Evolutionary conservation across 2,329 filamentous ascomycete genomes (phyloP), one percentile per base, ranked within the genome.

Genomic region (Cytospora leucostoma): DNA sequence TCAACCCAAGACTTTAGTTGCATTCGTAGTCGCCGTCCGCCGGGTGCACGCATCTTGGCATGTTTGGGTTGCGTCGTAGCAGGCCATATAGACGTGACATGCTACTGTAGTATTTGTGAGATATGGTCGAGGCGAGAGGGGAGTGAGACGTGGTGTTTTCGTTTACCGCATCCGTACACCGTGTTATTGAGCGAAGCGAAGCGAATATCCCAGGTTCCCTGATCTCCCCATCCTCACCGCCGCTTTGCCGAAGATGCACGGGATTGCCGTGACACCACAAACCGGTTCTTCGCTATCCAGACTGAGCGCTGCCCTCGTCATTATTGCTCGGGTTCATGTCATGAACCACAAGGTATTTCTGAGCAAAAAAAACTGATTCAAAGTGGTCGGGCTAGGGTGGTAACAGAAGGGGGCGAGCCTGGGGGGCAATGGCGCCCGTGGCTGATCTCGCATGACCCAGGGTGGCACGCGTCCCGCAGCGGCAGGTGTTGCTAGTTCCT

Each of bases 361-460:
- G 52, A 60, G 40, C 60, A 2, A 40, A 51, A 21, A 51, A 21
- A 37, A 57, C 19, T 59, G 59, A 56, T 59, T 52, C 56, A 62
- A 54, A 55, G 13, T 19, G 62, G 37, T 61, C 35, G 52, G 37
- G 47, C 63, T 65, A 53, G 60, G 59, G 40, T 59, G 19, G 59
- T 56, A 59, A 59, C 51, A 38, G 61, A 56, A 34, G 56, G 27
- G 53, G 62, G 59, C 55, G 55, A 4, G 27, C 27, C 4, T 27
- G 27, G 56, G 35, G 53, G 62, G 59, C 55, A 51, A 47, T 44
- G 59, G 56, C 59, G 55, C 56, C 44, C 49, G 49, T 57, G 53
- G 61, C 63, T 65, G 56, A 65, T 63, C 52, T 58, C 56, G 63
- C 63, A 63, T 60, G 56, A 60, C 54, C 53, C 50, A 56, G 59